Percentiles rank a stretch among this genome's conserved stretches.
phyloP scores from a whole-genome alignment of 495 filamentous ascomycete species.

The Penicillium desertorum region DNA sequence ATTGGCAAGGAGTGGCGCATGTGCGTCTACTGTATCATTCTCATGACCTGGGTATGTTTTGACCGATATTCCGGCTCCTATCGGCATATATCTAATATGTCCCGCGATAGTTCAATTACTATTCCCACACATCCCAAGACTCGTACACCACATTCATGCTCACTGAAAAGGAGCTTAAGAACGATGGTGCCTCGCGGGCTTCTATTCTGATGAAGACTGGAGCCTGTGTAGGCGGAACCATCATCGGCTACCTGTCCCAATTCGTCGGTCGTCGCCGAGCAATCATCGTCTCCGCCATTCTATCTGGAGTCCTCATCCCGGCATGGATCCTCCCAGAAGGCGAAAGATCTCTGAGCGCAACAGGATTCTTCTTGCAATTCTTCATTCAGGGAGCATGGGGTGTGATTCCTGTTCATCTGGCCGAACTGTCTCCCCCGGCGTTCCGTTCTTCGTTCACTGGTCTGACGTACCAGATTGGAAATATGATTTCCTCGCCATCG shows the following conservation, averaged over 20 bases:
- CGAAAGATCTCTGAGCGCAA: constrained; percentile 58
- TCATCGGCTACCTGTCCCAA: constrained; percentile 69
- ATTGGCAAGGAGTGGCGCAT: constrained; percentile 67
- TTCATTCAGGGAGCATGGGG: constrained; percentile 79
- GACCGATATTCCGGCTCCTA: background rate
- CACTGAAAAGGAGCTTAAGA: constrained; percentile 62
- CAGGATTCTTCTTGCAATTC: constrained; percentile 76
- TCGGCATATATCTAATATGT: background rate
- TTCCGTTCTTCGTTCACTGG: constrained; percentile 61
- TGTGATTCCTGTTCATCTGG: constrained; percentile 75
- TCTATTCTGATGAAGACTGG: constrained; percentile 73
- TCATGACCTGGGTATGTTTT: constrained; percentile 66
- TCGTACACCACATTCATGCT: constrained; percentile 76
- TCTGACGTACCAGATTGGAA: constrained; percentile 69
- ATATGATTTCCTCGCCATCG: constrained; percentile 71
- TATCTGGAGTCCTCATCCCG: constrained; percentile 61
- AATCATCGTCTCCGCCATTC: constrained; percentile 59
- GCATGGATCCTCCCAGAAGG: constrained; percentile 67
- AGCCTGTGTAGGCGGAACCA: constrained; percentile 70
- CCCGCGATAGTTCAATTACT: constrained; percentile 47
- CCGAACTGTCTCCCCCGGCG: constrained; percentile 71
- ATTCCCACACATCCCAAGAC: constrained; percentile 69
- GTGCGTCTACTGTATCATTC: constrained; percentile 65
- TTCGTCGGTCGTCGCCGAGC: constrained; percentile 67
- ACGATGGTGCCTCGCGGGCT: constrained; percentile 60